Evolutionary conservation across 2,329 filamentous ascomycete species (phyloP).

Genomic region (Penicillium sp.): DNA sequence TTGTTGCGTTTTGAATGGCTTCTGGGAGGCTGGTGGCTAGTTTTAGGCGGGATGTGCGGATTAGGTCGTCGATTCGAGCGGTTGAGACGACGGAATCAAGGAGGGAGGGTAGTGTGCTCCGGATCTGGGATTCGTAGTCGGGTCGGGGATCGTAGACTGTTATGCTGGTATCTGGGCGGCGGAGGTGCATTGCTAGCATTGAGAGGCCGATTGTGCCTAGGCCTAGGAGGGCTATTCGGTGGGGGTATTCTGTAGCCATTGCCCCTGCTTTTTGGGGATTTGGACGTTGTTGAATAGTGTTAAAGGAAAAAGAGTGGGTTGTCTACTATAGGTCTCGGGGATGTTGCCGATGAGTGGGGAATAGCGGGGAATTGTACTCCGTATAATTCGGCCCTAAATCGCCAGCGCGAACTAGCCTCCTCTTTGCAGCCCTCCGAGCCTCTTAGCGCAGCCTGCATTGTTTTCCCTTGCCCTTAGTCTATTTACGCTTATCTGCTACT

Average conservation of each 20-base stretch:
- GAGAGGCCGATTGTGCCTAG: constrained; percentile 54
- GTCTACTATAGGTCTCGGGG: neutral
- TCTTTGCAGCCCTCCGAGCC: too few relatives aligned
- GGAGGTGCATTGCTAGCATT: constrained; percentile 55
- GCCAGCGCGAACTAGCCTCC: too few relatives aligned
- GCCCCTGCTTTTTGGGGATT: neutral
- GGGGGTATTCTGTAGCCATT: constrained; percentile 16
- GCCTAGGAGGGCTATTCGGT: constrained; percentile 37
- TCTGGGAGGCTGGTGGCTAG: constrained; percentile 34
- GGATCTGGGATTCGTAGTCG: constrained; percentile 48
- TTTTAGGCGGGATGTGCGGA: constrained; percentile 31
- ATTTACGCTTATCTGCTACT: too few relatives aligned
- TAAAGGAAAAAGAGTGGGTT: neutral
- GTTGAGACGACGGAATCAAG: constrained; percentile 23
- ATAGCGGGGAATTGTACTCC: neutral
- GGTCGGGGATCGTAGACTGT: constrained; percentile 53
- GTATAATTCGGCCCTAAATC: too few relatives aligned
- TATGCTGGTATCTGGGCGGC: constrained; percentile 40
- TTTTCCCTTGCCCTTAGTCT: too few relatives aligned
- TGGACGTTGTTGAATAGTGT: neutral
- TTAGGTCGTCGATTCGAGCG: constrained; percentile 23
- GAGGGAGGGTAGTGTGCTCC: constrained; percentile 44
- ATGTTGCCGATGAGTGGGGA: neutral
- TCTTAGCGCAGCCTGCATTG: too few relatives aligned
- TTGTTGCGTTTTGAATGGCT: constrained; percentile 49